phyloP scores from a whole-genome alignment of 805 yeast genomes.

The Metschnikowia shivogae region DNA sequence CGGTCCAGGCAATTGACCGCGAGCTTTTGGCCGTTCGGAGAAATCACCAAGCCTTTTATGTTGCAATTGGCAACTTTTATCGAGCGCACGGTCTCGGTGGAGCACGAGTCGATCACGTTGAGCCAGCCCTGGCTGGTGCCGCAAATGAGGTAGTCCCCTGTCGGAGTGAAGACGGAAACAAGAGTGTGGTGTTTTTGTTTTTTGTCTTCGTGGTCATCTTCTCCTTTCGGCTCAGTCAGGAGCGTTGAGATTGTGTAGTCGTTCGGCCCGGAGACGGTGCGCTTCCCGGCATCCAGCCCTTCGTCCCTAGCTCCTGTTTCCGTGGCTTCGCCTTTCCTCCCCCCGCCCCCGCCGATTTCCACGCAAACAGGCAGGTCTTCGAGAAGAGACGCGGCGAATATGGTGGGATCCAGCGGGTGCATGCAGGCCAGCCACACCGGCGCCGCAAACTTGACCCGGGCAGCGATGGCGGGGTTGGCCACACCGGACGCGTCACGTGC shows the following conservation, averaged over 20 bases:
- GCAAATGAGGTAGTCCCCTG: slow-evolving; percentile 54
- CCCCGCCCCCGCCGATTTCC: slow-evolving; percentile 8
- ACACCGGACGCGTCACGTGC: slow-evolving; percentile 3
- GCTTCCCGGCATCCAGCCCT: too few species aligned
- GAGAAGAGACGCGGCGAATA: slow-evolving; percentile 59
- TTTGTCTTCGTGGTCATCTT: slow-evolving; percentile 12
- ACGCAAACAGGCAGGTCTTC: slow-evolving; percentile 61
- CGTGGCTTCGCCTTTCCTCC: neutral
- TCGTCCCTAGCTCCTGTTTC: neutral
- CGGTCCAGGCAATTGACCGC: slow-evolving; percentile 78
- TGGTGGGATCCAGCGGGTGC: slow-evolving; percentile 44
- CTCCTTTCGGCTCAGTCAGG: slow-evolving; percentile 15
- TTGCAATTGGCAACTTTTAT: slow-evolving; percentile 62
- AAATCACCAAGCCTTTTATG: slow-evolving; percentile 61
- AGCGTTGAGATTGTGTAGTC: slow-evolving; percentile 14
- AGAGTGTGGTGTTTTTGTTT: slow-evolving; percentile 41
- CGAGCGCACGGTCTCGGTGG: slow-evolving; percentile 40
- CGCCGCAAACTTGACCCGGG: slow-evolving; percentile 52
- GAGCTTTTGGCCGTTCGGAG: slow-evolving; percentile 56
- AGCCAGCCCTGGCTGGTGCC: slow-evolving; percentile 84
- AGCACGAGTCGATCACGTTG: slow-evolving; percentile 39
- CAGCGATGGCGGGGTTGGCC: slow-evolving; percentile 30
- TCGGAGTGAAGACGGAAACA: slow-evolving; percentile 47
- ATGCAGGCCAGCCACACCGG: slow-evolving; percentile 70
- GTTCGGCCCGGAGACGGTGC: neutral